phyloP scores from a whole-genome alignment of 257 asterid genomes.

The Striga asiatica region DNA sequence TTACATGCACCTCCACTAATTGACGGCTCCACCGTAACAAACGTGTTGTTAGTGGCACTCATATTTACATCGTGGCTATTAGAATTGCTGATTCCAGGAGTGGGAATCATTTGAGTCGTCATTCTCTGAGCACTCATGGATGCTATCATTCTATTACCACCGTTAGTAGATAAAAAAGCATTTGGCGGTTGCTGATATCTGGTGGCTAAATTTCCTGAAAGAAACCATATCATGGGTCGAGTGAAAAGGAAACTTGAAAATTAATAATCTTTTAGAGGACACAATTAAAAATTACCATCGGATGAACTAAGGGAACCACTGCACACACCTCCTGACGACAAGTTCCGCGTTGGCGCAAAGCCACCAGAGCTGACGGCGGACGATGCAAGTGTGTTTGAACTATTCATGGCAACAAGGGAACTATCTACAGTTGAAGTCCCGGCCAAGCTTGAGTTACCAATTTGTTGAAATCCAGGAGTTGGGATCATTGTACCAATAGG shows the following conservation, averaged over 20 bases:
- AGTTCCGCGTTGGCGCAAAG: slow-evolving; percentile 44
- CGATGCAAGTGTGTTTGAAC: slow-evolving; percentile 39
- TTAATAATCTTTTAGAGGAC: not conserved
- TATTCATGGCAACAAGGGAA: slow-evolving; percentile 37
- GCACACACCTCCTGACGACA: not conserved
- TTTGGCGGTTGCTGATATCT: slow-evolving; percentile 68
- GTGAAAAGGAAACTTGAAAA: slow-evolving; percentile 2
- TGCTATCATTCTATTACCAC: slow-evolving; percentile 47
- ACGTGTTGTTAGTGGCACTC: slow-evolving; percentile 31
- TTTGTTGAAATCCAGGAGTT: slow-evolving; percentile 83
- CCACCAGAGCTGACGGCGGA: slow-evolving; percentile 50
- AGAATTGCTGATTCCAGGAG: slow-evolving; percentile 73
- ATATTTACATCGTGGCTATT: slow-evolving; percentile 31
- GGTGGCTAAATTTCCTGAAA: slow-evolving; percentile 55
- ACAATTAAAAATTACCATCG: slow-evolving; percentile 29
- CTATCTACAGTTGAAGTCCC: slow-evolving; percentile 51
- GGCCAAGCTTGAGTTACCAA: slow-evolving; percentile 41
- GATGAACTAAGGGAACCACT: slow-evolving; percentile 38
- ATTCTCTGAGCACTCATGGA: slow-evolving; percentile 61
- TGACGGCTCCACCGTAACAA: slow-evolving; percentile 46
- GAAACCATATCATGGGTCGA: slow-evolving; percentile 20
- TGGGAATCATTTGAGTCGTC: slow-evolving; percentile 94
- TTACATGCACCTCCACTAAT: slow-evolving; percentile 42
- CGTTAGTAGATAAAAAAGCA: slow-evolving; percentile 44
- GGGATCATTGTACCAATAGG: slow-evolving; percentile 91